phyloP scores from a whole-genome alignment of 2,329 filamentous ascomycete species.

The Teratosphaeriaceae sp. region DNA sequence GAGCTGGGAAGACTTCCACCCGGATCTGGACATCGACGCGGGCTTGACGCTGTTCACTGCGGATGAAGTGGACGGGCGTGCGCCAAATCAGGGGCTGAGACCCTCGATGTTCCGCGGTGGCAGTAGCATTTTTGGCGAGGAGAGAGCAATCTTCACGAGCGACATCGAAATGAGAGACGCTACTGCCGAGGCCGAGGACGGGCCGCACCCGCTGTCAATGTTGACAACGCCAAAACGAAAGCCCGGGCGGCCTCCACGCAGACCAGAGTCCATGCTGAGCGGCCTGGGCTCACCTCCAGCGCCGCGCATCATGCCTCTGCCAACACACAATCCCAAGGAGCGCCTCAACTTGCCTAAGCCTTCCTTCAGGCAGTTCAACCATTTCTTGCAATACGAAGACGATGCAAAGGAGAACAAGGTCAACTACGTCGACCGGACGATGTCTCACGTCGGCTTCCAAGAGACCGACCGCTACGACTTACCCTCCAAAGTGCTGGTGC shows the following conservation, averaged over 20 bases:
- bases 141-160: conserved; percentile 15
- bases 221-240: conserved; percentile 43
- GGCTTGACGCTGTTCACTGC: conserved; percentile 72
- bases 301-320: conserved; percentile 66
- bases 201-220: conserved; percentile 6
- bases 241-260: conserved; percentile 59
- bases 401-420: conserved; percentile 71
- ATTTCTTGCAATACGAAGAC: conserved; percentile 75
- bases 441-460: conserved; percentile 94
- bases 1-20: conserved; percentile 97
- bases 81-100: conserved; percentile 34
- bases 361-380: conserved; percentile 67
- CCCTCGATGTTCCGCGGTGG: conserved; percentile 29
- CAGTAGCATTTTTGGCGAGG: conserved; percentile 11
- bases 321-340: conserved; percentile 74
- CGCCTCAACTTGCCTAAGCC: conserved; percentile 70
- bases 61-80: conserved; percentile 75
- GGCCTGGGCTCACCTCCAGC: conserved; percentile 53
- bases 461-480: conserved; percentile 85
- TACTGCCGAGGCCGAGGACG: conserved; percentile 10
- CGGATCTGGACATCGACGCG: conserved; percentile 82
- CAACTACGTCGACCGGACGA: conserved; percentile 90
- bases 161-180: conserved; percentile 23
- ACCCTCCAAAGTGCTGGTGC: conserved; percentile 64
- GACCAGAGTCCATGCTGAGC: conserved; percentile 54